Percentiles rank a stretch among this genome's conserved stretches.
phyloP scores from a whole-genome alignment of 2,329 filamentous ascomycete genomes.

The Ramichloridium luteum region DNA sequence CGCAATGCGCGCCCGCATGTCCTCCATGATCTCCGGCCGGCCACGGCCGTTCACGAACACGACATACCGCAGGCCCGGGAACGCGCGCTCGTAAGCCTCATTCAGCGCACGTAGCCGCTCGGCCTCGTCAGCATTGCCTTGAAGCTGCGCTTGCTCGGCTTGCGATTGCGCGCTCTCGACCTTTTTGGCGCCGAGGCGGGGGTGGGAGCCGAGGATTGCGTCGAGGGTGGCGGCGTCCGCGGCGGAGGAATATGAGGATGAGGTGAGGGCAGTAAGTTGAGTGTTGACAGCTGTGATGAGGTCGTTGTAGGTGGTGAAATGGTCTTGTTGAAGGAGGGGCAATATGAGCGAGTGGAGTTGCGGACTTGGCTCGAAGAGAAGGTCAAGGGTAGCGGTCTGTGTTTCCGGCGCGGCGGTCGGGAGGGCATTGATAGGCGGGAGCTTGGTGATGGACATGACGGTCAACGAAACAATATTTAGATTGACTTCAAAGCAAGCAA shows the following conservation, averaged over 20 bases:
- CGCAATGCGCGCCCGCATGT: conserved; percentile 66
- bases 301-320: conserved; percentile 54
- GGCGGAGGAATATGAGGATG: conserved; percentile 36
- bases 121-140: conserved; percentile 41
- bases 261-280: conserved; percentile 49
- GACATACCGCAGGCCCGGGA: conserved; percentile 76
- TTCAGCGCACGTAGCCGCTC: conserved; percentile 53
- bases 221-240: conserved; percentile 49
- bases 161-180: conserved; percentile 70
- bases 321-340: conserved; percentile 48
- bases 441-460: too few species aligned
- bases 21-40: conserved; percentile 61
- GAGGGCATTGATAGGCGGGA: too few species aligned
- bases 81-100: conserved; percentile 62
- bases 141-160: conserved; percentile 70
- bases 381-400: conserved; percentile 52
- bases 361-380: conserved; percentile 72
- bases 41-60: conserved; percentile 80
- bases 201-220: conserved; percentile 67
- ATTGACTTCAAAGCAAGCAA: too few species aligned
- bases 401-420: too few species aligned
- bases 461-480: too few species aligned
- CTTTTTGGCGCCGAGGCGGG: conserved; percentile 68
- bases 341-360: conserved; percentile 61
- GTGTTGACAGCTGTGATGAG: conserved; percentile 56